phyloP scores from a whole-genome alignment of 2,329 filamentous ascomycete genomes.

The Sclerotinia sclerotiorum region DNA sequence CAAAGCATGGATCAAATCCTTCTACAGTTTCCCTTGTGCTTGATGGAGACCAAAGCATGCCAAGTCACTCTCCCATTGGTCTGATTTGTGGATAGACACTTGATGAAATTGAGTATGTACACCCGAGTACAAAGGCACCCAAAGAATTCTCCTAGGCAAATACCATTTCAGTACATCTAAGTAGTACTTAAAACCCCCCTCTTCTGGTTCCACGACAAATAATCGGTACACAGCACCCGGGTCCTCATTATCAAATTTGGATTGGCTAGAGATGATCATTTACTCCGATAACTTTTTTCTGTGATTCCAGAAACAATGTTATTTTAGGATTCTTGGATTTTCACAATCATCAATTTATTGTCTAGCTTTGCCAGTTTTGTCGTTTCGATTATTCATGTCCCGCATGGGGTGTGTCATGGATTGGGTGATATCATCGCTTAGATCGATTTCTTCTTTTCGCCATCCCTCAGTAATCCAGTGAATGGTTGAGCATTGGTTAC shows the following conservation, averaged over 20 bases:
- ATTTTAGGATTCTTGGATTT: background rate
- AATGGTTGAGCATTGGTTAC: slow-evolving; percentile 10
- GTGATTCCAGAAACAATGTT: background rate
- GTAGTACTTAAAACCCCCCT: slow-evolving; percentile 10
- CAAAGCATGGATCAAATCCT: background rate
- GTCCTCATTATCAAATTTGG: slow-evolving; percentile 1
- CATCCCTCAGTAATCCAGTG: background rate
- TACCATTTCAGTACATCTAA: slow-evolving; percentile 1
- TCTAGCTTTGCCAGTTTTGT: background rate
- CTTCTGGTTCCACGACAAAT: slow-evolving; percentile 21
- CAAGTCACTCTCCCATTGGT: slow-evolving; percentile 7
- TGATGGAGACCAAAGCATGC: slow-evolving; percentile 3
- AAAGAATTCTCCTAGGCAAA: slow-evolving; percentile 15
- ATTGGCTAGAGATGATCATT: slow-evolving; percentile 3
- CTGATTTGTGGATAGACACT: background rate
- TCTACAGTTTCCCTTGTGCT: background rate
- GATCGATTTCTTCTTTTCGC: background rate
- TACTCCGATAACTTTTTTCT: background rate
- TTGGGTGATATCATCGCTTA: slow-evolving; percentile 19
- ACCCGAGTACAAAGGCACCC: slow-evolving; percentile 10
- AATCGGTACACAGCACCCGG: slow-evolving; percentile 14
- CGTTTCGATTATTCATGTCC: background rate
- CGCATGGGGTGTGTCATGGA: background rate
- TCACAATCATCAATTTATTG: slow-evolving; percentile 17
- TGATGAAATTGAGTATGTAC: slow-evolving; percentile 17